These are phyloP conservation scores for Phytophthora agathidicida DNA, from an alignment of 352 stramenopile genomes.

Conservation along the genomic window DNA sequence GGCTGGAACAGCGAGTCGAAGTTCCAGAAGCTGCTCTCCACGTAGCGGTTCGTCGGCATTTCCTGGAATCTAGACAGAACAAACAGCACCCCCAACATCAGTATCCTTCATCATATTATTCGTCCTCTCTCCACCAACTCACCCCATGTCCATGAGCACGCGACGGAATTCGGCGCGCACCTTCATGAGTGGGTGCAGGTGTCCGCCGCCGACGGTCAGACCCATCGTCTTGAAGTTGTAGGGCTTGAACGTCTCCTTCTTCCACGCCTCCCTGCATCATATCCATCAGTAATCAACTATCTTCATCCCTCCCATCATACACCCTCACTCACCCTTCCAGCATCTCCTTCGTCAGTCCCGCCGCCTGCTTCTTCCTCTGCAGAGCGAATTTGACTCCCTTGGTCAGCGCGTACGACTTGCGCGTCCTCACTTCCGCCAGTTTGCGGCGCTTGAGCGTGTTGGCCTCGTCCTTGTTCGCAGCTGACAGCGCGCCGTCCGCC, in stretches of 20 bases:
- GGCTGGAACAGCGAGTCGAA: constrained; percentile 99
- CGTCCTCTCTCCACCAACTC: constrained; percentile 4
- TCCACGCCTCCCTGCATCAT: constrained; percentile 88
- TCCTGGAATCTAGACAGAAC: constrained; percentile 92
- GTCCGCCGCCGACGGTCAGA: constrained; percentile 93
- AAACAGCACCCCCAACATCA: constrained; percentile 3
- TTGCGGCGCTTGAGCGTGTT: constrained; percentile 87
- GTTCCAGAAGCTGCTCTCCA: constrained; percentile 99
- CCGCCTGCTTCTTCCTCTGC: constrained; percentile 95
- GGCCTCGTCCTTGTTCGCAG: constrained; percentile 74
- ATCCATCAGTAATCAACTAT: constrained; percentile 5
- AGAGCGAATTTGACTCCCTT: constrained; percentile 94
- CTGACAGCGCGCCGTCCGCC: constrained; percentile 60
- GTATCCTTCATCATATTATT: not conserved
- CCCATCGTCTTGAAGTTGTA: constrained; percentile 99
- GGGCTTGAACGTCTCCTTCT: constrained; percentile 97
- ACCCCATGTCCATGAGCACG: constrained; percentile 99
- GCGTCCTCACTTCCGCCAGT: constrained; percentile 77
- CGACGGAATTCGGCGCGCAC: constrained; percentile 98
- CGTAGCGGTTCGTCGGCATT: constrained; percentile 99
- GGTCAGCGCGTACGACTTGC: constrained; percentile 95
- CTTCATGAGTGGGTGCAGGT: constrained; percentile 98
- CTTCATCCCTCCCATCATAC: not conserved
- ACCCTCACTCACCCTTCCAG: constrained; percentile 84
- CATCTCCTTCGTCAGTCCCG: constrained; percentile 99